A percentile compares a stretch with the other conserved stretches of the same genome.
phyloP scores from a whole-genome alignment of 345 rosid genomes.

The Syzygium grande region DNA sequence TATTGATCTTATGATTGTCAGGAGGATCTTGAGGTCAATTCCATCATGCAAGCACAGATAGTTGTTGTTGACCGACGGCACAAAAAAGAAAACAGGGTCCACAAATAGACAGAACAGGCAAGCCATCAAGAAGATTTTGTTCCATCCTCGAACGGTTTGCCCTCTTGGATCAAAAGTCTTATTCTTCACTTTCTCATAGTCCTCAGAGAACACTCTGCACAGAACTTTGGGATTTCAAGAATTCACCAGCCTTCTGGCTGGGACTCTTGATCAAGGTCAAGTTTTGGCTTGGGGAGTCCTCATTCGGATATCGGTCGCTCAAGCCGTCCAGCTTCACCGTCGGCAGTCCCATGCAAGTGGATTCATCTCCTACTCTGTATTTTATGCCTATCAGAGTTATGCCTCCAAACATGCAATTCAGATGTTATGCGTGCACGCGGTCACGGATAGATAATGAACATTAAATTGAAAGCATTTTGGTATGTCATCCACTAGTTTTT shows the following conservation, averaged over 20 bases:
- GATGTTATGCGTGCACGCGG: not conserved
- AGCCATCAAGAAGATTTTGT: not conserved
- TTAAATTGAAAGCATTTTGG: not conserved
- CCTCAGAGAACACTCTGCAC: constrained; percentile 7
- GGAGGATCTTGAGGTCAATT: not conserved
- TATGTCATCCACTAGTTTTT: not conserved
- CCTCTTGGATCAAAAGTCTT: not conserved
- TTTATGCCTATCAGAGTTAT: not conserved
- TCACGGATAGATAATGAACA: not conserved
- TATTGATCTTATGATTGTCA: not conserved
- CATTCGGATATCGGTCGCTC: not conserved
- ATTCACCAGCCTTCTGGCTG: not conserved
- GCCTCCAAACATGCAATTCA: not conserved
- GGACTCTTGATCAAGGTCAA: not conserved
- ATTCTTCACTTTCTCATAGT: constrained; percentile 1
- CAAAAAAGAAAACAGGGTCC: constrained; percentile 3
- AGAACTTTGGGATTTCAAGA: constrained; percentile 1
- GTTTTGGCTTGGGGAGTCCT: not conserved
- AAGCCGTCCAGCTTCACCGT: not conserved
- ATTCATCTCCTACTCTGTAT: not conserved
- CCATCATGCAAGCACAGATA: constrained; percentile 1
- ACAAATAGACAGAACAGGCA: constrained; percentile 1
- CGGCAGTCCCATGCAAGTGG: not conserved
- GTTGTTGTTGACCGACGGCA: not conserved
- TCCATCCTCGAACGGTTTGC: not conserved